Evolutionary conservation across 2,329 filamentous ascomycete genomes (phyloP).

Genomic region (Ceratocystiopsis sp.): DNA sequence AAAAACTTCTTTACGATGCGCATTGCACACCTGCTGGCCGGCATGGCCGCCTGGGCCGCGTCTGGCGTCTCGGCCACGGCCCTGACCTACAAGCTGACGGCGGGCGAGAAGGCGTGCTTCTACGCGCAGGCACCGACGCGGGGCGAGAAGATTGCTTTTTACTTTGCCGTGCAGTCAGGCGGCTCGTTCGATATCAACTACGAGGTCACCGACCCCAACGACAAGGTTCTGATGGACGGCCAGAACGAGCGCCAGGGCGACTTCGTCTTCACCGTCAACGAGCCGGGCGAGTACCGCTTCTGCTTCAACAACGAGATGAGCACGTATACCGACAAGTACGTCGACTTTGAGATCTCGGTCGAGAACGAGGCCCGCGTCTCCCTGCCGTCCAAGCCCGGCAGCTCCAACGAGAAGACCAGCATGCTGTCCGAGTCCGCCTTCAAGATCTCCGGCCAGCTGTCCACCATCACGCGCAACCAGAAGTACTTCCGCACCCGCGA

Average conservation of each 20-base stretch:
- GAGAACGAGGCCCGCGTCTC: slow-evolving; percentile 75
- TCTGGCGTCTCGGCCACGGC: slow-evolving; percentile 70
- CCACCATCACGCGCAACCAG: slow-evolving; percentile 88
- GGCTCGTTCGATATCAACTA: slow-evolving; percentile 97
- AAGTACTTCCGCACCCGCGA: slow-evolving; percentile 99
- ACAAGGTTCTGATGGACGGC: slow-evolving; percentile 69
- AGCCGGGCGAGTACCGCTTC: slow-evolving; percentile 80
- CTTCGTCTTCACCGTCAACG: slow-evolving; percentile 90
- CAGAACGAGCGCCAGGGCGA: slow-evolving; percentile 89
- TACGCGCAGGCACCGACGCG: slow-evolving; percentile 62
- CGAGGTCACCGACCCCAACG: slow-evolving; percentile 62
- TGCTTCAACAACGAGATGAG: slow-evolving; percentile 99
- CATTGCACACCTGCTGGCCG: slow-evolving; percentile 40
- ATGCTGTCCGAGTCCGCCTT: slow-evolving; percentile 85
- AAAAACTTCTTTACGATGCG: slow-evolving; percentile 36
- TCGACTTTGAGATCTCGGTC: slow-evolving; percentile 96
- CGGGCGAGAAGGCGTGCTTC: slow-evolving; percentile 95
- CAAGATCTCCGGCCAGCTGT: slow-evolving; percentile 84
- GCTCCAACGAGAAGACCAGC: slow-evolving; percentile 74
- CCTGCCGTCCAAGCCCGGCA: slow-evolving; percentile 77
- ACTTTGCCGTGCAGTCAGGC: slow-evolving; percentile 97
- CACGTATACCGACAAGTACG: slow-evolving; percentile 91
- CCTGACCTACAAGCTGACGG: slow-evolving; percentile 77
- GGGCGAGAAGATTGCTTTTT: slow-evolving; percentile 87
- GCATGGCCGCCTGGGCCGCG: slow-evolving; percentile 54